Base-by-base conservation (phyloP, 495 filamentous ascomycete genomes). In the Ascodesmis nigricans region DNA sequence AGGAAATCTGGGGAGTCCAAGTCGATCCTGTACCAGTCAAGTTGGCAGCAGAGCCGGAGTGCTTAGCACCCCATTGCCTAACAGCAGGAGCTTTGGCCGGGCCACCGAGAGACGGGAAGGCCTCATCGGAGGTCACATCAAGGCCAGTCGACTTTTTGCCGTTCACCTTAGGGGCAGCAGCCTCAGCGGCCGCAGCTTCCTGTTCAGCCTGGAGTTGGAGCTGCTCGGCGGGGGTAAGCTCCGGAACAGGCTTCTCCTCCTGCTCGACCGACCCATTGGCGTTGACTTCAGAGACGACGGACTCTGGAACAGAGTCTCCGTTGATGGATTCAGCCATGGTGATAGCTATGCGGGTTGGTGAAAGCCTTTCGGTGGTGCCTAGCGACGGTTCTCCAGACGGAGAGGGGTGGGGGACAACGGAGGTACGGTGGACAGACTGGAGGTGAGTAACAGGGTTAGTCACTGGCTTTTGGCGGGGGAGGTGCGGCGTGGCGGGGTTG, bases 21-120 rank as follows among this genome's bases (percentile, higher is more conserved):
- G 41, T 26, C 33, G 17, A 21, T n/a, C 5, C 24, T 16, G 29
- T 28, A 26, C 28, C 36, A 44, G 24, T 46, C 48, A 23, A 45
- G 49, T 22, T 41, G 36, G 29, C 39, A 45, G 38, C 41, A 40
- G 28, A 18, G 46, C 42, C 2, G 58, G 52, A 24, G 55, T 43
- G 67, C 54, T 64, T 58, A 15, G 61, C 61, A 31, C 71, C 69
- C 76, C 76, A 92, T 27, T 72, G 65, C 25, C 71, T 69, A 33
- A 54, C 53, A 2, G 38, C 31, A 20, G 58, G 43, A 52, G 67
- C 58, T 43, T 71, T 57, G 42, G 61, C 74, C 21, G 73, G 62
- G 31, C 73, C 69, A 31, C 78, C 87, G 29, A 97, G 64, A 22
- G 80, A 69, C 13, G 87, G 87, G 59, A 97, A 97, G 25, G 73